A percentile compares a stretch with the other conserved stretches of the same genome.
Conservation (phyloP, 306 rosid genomes). For the Mimosa bimucronata region DNA sequence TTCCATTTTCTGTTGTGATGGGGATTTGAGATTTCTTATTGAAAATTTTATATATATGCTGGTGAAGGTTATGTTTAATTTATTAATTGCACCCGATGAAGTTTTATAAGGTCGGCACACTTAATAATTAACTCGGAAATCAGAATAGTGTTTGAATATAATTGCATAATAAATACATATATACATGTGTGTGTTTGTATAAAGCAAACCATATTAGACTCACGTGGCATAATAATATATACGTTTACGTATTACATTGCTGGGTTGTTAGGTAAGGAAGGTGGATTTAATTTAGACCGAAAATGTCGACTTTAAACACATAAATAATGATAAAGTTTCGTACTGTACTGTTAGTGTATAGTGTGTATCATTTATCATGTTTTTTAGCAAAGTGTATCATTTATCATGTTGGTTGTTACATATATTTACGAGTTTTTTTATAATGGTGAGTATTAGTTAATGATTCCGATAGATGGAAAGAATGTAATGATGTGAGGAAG, state of each 20-base stretch:
- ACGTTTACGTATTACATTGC: neutral
- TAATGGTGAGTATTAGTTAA: no score
- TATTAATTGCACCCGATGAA: neutral
- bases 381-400: no score
- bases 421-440: neutral
- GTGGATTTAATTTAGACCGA: neutral
- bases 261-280: neutral
- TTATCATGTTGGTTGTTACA: neutral
- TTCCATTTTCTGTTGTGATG: conserved; percentile 19
- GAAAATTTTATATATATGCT: conserved; percentile 19
- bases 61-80: conserved; percentile 6
- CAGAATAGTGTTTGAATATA: neutral
- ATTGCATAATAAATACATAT: no score
- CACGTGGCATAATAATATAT: no score
- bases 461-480: no score
- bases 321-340: neutral
- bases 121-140: neutral
- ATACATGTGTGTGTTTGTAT: neutral
- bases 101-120: neutral
- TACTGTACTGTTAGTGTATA: neutral
- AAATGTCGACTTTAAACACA: neutral
- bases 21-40: conserved; percentile 5
- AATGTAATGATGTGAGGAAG: neutral
- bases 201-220: neutral
- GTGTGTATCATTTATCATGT: neutral